Percentiles rank a stretch among this genome's conserved stretches.
Conservation (phyloP, 2,329 filamentous ascomycete genomes). For the Colletotrichum cereale region DNA sequence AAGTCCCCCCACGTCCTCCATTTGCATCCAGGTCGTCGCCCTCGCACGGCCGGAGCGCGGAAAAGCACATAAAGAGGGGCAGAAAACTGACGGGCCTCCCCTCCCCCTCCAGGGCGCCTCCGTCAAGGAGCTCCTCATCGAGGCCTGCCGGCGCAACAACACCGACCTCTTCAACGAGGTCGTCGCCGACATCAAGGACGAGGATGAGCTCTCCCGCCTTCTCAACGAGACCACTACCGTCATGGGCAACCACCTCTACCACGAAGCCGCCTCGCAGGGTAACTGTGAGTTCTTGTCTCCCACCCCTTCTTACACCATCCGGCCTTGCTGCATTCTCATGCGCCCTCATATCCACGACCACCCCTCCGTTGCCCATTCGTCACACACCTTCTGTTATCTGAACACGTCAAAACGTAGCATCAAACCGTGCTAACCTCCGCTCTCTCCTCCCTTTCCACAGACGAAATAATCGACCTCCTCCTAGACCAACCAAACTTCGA, state of each 20-base stretch:
- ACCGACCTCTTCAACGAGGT: conserved; percentile 84
- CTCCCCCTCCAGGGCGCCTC: conserved; percentile 77
- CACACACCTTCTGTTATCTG: neutral
- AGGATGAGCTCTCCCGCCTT: conserved; percentile 77
- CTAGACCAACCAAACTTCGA: conserved; percentile 88
- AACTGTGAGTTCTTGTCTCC: conserved; percentile 73
- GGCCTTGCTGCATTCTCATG: neutral
- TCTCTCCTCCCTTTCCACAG: conserved; percentile 53
- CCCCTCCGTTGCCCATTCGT: conserved; percentile 1
- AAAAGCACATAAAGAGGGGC: neutral
- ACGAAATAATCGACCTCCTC: conserved; percentile 84
- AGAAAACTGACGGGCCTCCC: conserved; percentile 18
- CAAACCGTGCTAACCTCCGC: neutral
- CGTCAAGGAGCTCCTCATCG: conserved; percentile 86
- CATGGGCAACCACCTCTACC: conserved; percentile 89
- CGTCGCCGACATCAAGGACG: conserved; percentile 70
- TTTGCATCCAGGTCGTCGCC: neutral
- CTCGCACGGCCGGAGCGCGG: neutral
- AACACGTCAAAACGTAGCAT: neutral
- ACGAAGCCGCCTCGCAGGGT: conserved; percentile 87
- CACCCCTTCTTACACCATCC: neutral
- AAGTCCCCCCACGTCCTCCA: neutral
- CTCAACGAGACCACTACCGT: conserved; percentile 89
- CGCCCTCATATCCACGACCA: neutral
- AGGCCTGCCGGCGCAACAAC: conserved; percentile 95